Percentiles rank a stretch among this genome's conserved stretches.
These are phyloP conservation scores for Uromyces viciae-fabae DNA, from an alignment of 1,284 basidiomycete genomes.

Conservation along the genomic window DNA sequence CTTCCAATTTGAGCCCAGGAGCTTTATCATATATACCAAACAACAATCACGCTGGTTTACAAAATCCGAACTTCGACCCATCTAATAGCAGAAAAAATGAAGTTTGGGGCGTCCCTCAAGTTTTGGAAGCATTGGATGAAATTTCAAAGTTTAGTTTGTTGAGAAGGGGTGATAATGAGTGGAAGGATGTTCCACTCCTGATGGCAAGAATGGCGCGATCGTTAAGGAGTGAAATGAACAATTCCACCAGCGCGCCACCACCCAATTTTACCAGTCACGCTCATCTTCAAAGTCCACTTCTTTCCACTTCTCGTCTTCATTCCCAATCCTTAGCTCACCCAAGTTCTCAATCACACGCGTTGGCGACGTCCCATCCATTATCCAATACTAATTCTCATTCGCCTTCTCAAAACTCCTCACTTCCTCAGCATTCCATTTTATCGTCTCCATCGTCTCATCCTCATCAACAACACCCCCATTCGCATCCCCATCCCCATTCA, in stretches of 20 bases:
- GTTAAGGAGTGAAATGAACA: background rate
- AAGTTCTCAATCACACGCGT: background rate
- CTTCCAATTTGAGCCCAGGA: background rate
- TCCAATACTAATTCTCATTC: slow-evolving; percentile 9
- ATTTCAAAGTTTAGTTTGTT: slow-evolving; percentile 13
- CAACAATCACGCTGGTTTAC: slow-evolving; percentile 3
- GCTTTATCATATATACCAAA: slow-evolving; percentile 5
- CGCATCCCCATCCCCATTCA: background rate
- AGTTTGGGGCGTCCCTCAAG: slow-evolving; percentile 16
- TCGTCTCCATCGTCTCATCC: slow-evolving; percentile 6
- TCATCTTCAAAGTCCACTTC: slow-evolving; percentile 21
- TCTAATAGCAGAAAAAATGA: background rate
- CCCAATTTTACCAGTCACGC: background rate
- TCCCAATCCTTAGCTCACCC: slow-evolving; percentile 12
- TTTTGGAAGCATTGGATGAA: slow-evolving; percentile 29
- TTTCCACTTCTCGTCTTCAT: slow-evolving; percentile 5
- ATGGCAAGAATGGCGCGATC: slow-evolving; percentile 22
- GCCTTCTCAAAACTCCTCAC: background rate
- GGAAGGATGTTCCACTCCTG: slow-evolving; percentile 28
- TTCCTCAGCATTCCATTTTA: background rate
- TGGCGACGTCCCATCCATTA: slow-evolving; percentile 11
- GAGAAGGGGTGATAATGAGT: slow-evolving; percentile 10
- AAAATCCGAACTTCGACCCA: background rate
- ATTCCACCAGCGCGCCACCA: background rate
- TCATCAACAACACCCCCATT: background rate